Conservation (phyloP, 2,329 filamentous ascomycete species). For the Dactylellina cionopaga region DNA sequence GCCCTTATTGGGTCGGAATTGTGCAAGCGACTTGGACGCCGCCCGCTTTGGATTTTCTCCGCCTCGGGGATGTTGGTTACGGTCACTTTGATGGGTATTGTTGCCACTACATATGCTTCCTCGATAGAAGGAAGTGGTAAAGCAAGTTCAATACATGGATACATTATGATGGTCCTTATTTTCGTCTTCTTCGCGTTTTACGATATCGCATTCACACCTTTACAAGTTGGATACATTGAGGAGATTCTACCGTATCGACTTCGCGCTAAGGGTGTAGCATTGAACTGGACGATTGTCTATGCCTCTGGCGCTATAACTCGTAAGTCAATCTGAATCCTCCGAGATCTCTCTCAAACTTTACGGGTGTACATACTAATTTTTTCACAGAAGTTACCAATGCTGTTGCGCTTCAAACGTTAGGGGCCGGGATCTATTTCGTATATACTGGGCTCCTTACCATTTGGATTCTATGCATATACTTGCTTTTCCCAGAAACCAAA, state of each 20-base stretch:
- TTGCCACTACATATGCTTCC: conserved; percentile 66
- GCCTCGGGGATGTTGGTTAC: conserved; percentile 65
- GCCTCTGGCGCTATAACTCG: not conserved
- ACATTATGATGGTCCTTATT: conserved; percentile 68
- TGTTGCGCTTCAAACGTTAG: not conserved
- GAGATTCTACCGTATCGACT: conserved; percentile 70
- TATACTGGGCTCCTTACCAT: not conserved
- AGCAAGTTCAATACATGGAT: conserved; percentile 56
- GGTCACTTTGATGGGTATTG: conserved; percentile 66
- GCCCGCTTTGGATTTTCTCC: conserved; percentile 67
- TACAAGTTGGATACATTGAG: conserved; percentile 69
- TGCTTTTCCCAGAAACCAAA: conserved; percentile 18
- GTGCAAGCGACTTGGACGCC: conserved; percentile 64
- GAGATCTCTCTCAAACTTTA: not conserved
- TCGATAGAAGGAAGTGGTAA: conserved; percentile 63
- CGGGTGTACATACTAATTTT: not conserved
- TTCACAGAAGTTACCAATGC: conserved; percentile 5
- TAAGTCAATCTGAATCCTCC: not conserved
- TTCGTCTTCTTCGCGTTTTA: conserved; percentile 71
- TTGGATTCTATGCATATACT: conserved; percentile 3
- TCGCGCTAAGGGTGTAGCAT: conserved; percentile 59
- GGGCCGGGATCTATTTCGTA: conserved; percentile 5
- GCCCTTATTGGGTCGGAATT: conserved; percentile 9
- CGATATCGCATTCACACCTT: conserved; percentile 70
- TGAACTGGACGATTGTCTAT: conserved; percentile 35